Evolutionary conservation across 176 grass and related monocot species (phyloP), one percentile per base, ranked within the genome.

Genomic region (Avena insularis): DNA sequence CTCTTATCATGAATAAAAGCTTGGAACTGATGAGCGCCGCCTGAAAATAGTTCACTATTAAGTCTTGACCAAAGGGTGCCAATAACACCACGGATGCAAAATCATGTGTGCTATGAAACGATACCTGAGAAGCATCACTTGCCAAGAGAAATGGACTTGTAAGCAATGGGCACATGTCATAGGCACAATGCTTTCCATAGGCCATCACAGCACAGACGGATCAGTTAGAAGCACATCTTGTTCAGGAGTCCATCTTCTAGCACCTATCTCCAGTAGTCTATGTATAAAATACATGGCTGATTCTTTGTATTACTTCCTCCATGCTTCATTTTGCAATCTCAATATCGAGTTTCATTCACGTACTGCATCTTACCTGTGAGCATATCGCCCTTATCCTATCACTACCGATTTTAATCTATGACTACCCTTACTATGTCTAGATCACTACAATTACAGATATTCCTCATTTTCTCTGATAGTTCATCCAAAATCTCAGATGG

Each of bases 381-480:
- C 9, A 49, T 2, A 19, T 51, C 19, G 1, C n/a, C 69, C 36
- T 29, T 40, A 15, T 38, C 49, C 40, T n/a, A 36, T 19, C 12
- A 81, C 11, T 58, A 13, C 33, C 12, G 5, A 35, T 36, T 83
- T 85, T 89, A 83, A 11, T 51, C 56, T 48, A n/a, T 5, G 40
- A 35, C 1, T 86, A 56, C 38, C 21, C 83, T 81, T 87, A 56
- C 45, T 46, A 88, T 70, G 10, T 91, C 89, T 4, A 87, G 31
- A 90, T 87, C 71, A 31, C 13, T 84, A 58, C 45, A 35, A 15
- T 43, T 57, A 78, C 61, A 71, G 60, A 83, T 71, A 79, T 57
- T 59, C 58, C 71, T 94, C 78, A 94, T 90, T 79, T 94, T 82
- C n/a, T 73, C 78, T 56, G 85, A 87, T 35, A 92, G 72, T 80